These are phyloP conservation scores for Fusarium proliferatum DNA, from an alignment of 2,329 filamentous ascomycete genomes.

Conservation along the genomic window DNA sequence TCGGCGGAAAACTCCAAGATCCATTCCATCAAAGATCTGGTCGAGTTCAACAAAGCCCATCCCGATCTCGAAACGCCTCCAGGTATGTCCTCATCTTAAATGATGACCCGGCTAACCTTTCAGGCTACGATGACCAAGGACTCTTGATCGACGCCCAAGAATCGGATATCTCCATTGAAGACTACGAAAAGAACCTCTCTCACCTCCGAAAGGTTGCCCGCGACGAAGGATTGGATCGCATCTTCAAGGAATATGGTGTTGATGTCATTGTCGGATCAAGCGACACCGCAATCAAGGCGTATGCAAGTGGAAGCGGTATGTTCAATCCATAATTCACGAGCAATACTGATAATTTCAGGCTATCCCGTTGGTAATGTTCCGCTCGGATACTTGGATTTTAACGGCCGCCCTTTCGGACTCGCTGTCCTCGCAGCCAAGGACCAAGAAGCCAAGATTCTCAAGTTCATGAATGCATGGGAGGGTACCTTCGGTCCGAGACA, in stretches of 20 bases:
- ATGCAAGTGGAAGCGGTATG: background rate
- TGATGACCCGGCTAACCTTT: accelerated
- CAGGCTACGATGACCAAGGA: background rate
- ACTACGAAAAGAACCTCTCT: background rate
- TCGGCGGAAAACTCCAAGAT: background rate
- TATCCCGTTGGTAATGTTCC: background rate
- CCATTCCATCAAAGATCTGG: background rate
- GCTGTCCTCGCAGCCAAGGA: background rate
- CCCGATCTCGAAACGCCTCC: background rate
- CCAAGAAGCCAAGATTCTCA: background rate
- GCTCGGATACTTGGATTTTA: background rate
- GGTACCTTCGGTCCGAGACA: background rate
- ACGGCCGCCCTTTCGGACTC: background rate
- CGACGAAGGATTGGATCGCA: background rate
- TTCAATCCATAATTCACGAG: accelerated
- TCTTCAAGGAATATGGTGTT: background rate
- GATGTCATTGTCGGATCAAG: background rate
- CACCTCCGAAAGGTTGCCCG: background rate
- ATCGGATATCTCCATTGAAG: accelerated
- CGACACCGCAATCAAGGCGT: background rate
- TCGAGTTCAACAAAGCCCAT: background rate
- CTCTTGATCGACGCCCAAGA: background rate
- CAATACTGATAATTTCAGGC: background rate
- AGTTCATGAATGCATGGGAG: background rate
- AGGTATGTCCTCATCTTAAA: background rate